Evolutionary conservation across 2,329 filamentous ascomycete species (phyloP).

Genomic region (Alternaria sp.): DNA sequence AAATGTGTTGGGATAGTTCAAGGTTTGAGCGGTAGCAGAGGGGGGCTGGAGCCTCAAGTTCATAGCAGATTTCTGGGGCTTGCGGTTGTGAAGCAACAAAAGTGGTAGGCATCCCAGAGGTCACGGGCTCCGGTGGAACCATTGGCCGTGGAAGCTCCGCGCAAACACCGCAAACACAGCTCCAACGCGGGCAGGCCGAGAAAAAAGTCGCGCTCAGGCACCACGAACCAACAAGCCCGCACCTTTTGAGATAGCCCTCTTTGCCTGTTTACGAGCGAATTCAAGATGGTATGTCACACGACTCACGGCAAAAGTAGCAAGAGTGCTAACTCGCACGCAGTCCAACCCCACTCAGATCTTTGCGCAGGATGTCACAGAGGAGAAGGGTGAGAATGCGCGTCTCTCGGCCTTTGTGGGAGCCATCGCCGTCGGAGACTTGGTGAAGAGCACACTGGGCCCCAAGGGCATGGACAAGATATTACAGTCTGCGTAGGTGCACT

Average conservation of each 20-base stretch:
- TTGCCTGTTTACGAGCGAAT: constrained; percentile 32
- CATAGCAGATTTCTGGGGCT: background rate
- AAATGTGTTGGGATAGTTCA: background rate
- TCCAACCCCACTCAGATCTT: constrained; percentile 95
- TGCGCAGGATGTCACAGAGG: constrained; percentile 93
- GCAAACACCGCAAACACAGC: constrained; percentile 42
- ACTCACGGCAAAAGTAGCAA: background rate
- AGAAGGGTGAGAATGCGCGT: constrained; percentile 99
- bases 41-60: background rate
- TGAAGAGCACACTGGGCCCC: constrained; percentile 95
- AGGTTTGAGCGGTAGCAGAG: background rate
- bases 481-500: constrained; percentile 80
- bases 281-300: constrained; percentile 43
- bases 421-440: constrained; percentile 95
- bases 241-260: constrained; percentile 45
- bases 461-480: constrained; percentile 99
- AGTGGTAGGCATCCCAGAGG: constrained; percentile 34
- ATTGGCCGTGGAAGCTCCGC: constrained; percentile 30
- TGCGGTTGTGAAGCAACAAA: constrained; percentile 10
- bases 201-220: constrained; percentile 50
- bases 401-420: constrained; percentile 97
- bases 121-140: constrained; percentile 28
- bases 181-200: constrained; percentile 37
- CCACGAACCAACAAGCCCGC: constrained; percentile 39
- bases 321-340: constrained; percentile 35